Conservation (phyloP, 2,329 filamentous ascomycete species). For the Akanthomyces uredinophilus region DNA sequence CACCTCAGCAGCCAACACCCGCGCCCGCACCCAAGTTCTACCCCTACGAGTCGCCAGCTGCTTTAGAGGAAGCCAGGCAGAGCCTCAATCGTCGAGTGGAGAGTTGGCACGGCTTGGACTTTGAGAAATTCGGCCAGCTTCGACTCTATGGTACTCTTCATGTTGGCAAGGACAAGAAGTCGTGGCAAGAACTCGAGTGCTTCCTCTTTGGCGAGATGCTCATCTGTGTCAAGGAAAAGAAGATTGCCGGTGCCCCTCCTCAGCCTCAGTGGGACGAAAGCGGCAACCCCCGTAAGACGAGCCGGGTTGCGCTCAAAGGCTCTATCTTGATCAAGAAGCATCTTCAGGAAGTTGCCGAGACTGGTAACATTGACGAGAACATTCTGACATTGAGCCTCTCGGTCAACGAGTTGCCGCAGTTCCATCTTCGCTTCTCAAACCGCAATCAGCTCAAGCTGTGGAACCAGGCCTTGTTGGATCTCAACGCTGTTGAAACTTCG, state of each 20-base stretch:
- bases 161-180: slow-evolving; percentile 91
- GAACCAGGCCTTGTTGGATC: slow-evolving; percentile 80
- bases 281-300: slow-evolving; percentile 55
- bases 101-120: slow-evolving; percentile 97
- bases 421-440: slow-evolving; percentile 85
- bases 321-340: slow-evolving; percentile 99
- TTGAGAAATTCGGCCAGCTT: slow-evolving; percentile 85
- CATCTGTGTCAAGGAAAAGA: slow-evolving; percentile 98
- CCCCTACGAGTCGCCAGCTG: slow-evolving; percentile 70
- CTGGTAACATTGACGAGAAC: slow-evolving; percentile 66
- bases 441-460: slow-evolving; percentile 81
- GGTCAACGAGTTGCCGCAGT: slow-evolving; percentile 85
- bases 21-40: slow-evolving; percentile 50
- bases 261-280: slow-evolving; percentile 61
- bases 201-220: slow-evolving; percentile 98
- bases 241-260: slow-evolving; percentile 41
- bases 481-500: slow-evolving; percentile 65
- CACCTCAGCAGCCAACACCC: slow-evolving; percentile 48
- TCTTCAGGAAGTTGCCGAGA: slow-evolving; percentile 79
- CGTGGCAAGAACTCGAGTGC: slow-evolving; percentile 97
- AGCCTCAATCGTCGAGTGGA: slow-evolving; percentile 83
- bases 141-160: slow-evolving; percentile 83
- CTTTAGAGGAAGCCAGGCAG: slow-evolving; percentile 79
- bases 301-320: slow-evolving; percentile 85
- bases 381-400: slow-evolving; percentile 86